These are phyloP conservation scores for Marsdenia floribunda DNA, from an alignment of 257 asterid genomes.

Conservation along the genomic window DNA sequence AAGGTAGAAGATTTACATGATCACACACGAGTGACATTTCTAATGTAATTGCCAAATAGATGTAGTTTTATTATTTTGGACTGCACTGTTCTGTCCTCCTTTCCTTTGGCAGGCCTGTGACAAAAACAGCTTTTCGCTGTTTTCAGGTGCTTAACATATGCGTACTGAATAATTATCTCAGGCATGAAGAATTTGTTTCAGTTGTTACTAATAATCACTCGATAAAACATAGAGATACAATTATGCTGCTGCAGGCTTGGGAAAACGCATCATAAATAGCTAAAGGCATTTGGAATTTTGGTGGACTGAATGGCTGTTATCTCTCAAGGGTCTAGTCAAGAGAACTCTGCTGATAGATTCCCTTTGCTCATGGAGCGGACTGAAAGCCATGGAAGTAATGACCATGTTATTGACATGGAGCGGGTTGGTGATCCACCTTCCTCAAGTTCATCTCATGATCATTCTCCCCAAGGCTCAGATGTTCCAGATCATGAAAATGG, in stretches of 20 bases:
- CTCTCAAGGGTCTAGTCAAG: constrained; percentile 26
- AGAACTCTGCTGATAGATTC: constrained; percentile 28
- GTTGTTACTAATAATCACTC: background rate
- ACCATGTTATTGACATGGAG: constrained; percentile 35
- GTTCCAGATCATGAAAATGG: constrained; percentile 20
- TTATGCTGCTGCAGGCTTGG: constrained; percentile 7
- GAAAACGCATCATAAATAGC: constrained; percentile 5
- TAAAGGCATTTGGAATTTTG: background rate
- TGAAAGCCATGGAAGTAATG: constrained; percentile 26
- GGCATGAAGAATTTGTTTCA: background rate
- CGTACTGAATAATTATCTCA: constrained; percentile 5
- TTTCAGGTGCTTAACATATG: constrained; percentile 7
- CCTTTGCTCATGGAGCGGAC: constrained; percentile 43
- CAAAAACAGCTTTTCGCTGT: background rate
- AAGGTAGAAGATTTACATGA: constrained; percentile 2
- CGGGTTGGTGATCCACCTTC: constrained; percentile 29
- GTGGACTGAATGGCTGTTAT: constrained; percentile 32
- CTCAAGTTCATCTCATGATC: constrained; percentile 22
- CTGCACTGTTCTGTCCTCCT: no score
- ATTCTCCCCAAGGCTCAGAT: constrained; percentile 18
- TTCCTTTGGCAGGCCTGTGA: background rate
- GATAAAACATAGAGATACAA: background rate
- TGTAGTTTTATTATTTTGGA: background rate
- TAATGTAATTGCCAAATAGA: background rate
- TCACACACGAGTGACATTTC: background rate